Evolutionary conservation across 2,329 filamentous ascomycete genomes (phyloP).

Genomic region (Coleophoma crateriformis): DNA sequence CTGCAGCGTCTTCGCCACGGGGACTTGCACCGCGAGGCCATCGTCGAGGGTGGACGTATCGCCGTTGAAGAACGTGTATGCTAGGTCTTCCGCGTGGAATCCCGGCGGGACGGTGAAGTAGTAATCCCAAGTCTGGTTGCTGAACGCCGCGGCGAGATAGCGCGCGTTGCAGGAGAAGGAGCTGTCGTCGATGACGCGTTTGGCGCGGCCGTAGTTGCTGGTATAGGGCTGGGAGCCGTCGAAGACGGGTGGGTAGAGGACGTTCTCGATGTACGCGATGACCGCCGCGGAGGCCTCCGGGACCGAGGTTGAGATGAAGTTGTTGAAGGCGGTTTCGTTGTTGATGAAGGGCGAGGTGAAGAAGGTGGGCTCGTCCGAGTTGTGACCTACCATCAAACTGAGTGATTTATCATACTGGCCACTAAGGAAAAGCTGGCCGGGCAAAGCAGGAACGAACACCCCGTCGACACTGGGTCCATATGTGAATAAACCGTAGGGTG

Average conservation of each 20-base stretch:
- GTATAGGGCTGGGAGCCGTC: constrained; percentile 38
- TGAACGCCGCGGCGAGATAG: constrained; percentile 39
- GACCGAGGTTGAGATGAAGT: constrained; percentile 8
- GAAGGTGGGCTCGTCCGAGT: constrained; percentile 32
- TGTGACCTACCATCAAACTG: constrained; percentile 39
- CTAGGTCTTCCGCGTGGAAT: constrained; percentile 45
- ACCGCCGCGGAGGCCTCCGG: constrained; percentile 16
- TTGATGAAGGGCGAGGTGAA: constrained; percentile 30
- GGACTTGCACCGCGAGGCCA: constrained; percentile 20
- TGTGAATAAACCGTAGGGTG: constrained; percentile 8
- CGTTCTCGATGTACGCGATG: constrained; percentile 34
- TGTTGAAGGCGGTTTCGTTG: constrained; percentile 8
- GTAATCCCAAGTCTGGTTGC: constrained; percentile 43
- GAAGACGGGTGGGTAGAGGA: constrained; percentile 44
- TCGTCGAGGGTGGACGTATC: constrained; percentile 17
- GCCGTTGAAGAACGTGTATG: constrained; percentile 46
- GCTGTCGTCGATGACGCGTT: constrained; percentile 35
- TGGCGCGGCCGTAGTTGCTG: constrained; percentile 34
- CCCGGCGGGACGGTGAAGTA: constrained; percentile 46
- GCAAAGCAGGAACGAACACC: constrained; percentile 37
- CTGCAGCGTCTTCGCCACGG: constrained; percentile 28
- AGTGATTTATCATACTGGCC: constrained; percentile 38
- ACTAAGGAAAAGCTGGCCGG: constrained; percentile 35
- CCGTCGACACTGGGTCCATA: constrained; percentile 43
- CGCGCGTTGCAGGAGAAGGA: constrained; percentile 46